phyloP scores from a whole-genome alignment of 495 filamentous ascomycete genomes.

The Neurospora pannonica region DNA sequence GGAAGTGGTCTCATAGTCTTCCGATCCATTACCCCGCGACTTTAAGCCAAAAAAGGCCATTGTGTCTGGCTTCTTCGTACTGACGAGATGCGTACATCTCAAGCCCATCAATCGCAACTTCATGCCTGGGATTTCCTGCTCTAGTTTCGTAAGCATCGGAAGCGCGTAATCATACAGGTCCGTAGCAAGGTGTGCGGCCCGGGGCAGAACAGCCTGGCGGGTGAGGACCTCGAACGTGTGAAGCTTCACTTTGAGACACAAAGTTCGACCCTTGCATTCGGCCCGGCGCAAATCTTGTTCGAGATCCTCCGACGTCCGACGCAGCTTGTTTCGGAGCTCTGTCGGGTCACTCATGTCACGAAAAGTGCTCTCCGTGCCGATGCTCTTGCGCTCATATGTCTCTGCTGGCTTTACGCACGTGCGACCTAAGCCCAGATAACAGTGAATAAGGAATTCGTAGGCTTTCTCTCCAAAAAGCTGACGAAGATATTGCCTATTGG shows the following conservation, averaged over 20 bases:
- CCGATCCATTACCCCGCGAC: slow-evolving; percentile 10
- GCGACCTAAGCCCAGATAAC: slow-evolving; percentile 80
- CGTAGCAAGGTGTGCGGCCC: slow-evolving; percentile 60
- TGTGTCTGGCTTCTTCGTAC: slow-evolving; percentile 62
- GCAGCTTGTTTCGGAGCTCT: slow-evolving; percentile 68
- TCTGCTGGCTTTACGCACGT: slow-evolving; percentile 81
- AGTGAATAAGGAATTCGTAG: slow-evolving; percentile 73
- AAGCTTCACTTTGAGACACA: slow-evolving; percentile 87
- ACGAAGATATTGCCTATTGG: slow-evolving; percentile 56
- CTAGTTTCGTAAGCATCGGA: slow-evolving; percentile 77
- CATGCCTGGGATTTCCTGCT: slow-evolving; percentile 75
- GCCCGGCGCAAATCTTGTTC: slow-evolving; percentile 76
- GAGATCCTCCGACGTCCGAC: slow-evolving; percentile 71
- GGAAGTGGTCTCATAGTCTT: slow-evolving; percentile 1
- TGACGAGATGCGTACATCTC: slow-evolving; percentile 76
- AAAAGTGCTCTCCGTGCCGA: slow-evolving; percentile 92
- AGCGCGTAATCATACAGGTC: slow-evolving; percentile 75
- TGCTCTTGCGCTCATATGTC: slow-evolving; percentile 84
- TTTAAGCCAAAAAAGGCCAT: slow-evolving; percentile 71
- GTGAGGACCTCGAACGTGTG: slow-evolving; percentile 90
- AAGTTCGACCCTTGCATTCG: slow-evolving; percentile 78
- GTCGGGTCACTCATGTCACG: slow-evolving; percentile 61
- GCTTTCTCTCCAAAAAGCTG: slow-evolving; percentile 87
- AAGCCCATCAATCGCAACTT: slow-evolving; percentile 83
- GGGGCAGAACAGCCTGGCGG: slow-evolving; percentile 64